These are phyloP conservation scores for Novymonas esmeraldas DNA, from an alignment of 208 protist species.

Conservation along the genomic window DNA sequence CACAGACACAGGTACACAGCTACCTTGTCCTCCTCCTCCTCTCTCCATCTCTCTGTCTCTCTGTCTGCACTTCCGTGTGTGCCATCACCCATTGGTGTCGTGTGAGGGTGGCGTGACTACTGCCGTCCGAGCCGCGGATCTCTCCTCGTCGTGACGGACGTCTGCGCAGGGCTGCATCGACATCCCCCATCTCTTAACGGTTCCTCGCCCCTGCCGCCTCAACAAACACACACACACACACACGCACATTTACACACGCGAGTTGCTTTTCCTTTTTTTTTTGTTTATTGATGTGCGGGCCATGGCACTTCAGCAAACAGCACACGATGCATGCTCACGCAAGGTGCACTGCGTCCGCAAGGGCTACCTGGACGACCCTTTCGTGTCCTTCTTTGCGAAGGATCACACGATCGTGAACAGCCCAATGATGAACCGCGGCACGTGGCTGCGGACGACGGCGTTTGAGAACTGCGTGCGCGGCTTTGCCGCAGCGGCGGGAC, in stretches of 20 bases:
- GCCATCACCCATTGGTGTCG: too few species aligned
- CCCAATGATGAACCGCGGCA: constrained; percentile 91
- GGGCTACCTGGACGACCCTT: constrained; percentile 87
- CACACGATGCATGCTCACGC: constrained; percentile 87
- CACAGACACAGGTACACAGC: too few species aligned
- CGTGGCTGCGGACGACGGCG: constrained; percentile 85
- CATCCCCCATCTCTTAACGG: not conserved
- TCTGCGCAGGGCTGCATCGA: too few species aligned
- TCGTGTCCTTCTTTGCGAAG: constrained; percentile 74
- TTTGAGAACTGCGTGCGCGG: constrained; percentile 76
- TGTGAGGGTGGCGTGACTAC: too few species aligned
- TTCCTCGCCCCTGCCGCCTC: not conserved
- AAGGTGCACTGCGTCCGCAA: constrained; percentile 90
- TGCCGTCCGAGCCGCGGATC: too few species aligned
- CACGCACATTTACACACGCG: not conserved
- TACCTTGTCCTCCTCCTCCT: too few species aligned
- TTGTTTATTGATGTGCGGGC: too few species aligned
- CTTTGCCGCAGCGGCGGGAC: constrained; percentile 45
- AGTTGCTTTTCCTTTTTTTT: not conserved
- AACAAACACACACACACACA: not conserved
- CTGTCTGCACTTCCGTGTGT: too few species aligned
- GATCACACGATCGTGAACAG: constrained; percentile 91
- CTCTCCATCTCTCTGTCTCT: too few species aligned
- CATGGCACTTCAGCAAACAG: constrained; percentile 88
- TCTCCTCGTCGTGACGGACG: too few species aligned